Conservation (phyloP, 2,329 filamentous ascomycete genomes). For the Talaromyces sp. region DNA sequence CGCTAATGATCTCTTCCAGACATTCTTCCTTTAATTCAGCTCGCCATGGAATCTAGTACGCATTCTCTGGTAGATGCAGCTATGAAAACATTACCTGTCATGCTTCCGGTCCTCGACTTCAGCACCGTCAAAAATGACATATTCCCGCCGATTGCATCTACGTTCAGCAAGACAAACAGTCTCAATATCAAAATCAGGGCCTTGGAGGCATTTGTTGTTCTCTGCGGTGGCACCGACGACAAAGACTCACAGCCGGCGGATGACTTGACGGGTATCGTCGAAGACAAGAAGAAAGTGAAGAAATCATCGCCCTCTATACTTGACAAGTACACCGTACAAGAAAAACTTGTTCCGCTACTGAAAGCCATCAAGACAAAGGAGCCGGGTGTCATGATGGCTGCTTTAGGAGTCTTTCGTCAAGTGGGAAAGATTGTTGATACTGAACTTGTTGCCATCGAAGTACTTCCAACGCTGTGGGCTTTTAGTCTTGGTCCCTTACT, state of each 20-base stretch:
- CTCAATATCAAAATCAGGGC: slow-evolving; percentile 92
- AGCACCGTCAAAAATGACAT: slow-evolving; percentile 96
- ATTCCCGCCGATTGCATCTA: slow-evolving; percentile 83
- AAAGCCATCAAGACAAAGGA: slow-evolving; percentile 97
- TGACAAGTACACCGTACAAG: slow-evolving; percentile 97
- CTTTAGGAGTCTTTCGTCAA: slow-evolving; percentile 76
- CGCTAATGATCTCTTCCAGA: slow-evolving; percentile 51
- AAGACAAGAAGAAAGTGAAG: slow-evolving; percentile 53
- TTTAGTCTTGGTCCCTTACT: slow-evolving; percentile 89
- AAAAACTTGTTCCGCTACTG: slow-evolving; percentile 88
- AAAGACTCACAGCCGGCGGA: slow-evolving; percentile 51
- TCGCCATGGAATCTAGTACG: slow-evolving; percentile 82
- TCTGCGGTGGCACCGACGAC: slow-evolving; percentile 72
- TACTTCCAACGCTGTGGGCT: slow-evolving; percentile 82
- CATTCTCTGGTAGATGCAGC: slow-evolving; percentile 85
- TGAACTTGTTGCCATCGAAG: slow-evolving; percentile 88
- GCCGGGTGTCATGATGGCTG: slow-evolving; percentile 94
- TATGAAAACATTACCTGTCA: slow-evolving; percentile 69
- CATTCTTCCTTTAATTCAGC: slow-evolving; percentile 77
- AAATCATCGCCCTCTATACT: slow-evolving; percentile 70
- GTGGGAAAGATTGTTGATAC: slow-evolving; percentile 78
- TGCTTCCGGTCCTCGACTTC: slow-evolving; percentile 89
- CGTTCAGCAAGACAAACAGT: slow-evolving; percentile 90
- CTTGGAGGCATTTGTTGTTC: slow-evolving; percentile 80
- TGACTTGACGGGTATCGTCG: slow-evolving; percentile 67